Evolutionary conservation across 1,284 basidiomycete species (phyloP).

Genomic region (Phlebopus sp.): DNA sequence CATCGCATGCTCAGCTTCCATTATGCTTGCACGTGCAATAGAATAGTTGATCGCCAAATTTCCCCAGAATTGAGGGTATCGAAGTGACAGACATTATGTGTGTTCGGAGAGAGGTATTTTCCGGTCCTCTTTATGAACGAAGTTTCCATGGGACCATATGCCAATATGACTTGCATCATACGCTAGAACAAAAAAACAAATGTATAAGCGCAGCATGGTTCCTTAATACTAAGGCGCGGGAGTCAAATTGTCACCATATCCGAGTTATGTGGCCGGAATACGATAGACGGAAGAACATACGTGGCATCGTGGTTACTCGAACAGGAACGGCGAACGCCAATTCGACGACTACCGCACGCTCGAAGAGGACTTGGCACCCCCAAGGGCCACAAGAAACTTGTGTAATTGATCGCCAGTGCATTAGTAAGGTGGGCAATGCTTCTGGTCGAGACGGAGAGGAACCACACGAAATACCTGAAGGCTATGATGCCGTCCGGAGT

Average conservation of each 20-base stretch:
- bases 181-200: slow-evolving; percentile 24
- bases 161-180: slow-evolving; percentile 23
- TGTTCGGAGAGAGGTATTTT: slow-evolving; percentile 18
- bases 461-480: slow-evolving; percentile 16
- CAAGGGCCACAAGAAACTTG: slow-evolving; percentile 13
- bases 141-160: slow-evolving; percentile 24
- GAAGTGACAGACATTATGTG: slow-evolving; percentile 23
- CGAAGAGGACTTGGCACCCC: slow-evolving; percentile 25
- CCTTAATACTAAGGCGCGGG: slow-evolving; percentile 30
- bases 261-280: slow-evolving; percentile 25
- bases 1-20: slow-evolving; percentile 28
- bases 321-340: slow-evolving; percentile 16
- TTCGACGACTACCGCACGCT: slow-evolving; percentile 11
- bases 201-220: slow-evolving; percentile 20
- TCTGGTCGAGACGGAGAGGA: slow-evolving; percentile 16
- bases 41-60: slow-evolving; percentile 28
- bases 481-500: slow-evolving; percentile 29
- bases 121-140: slow-evolving; percentile 30
- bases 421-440: slow-evolving; percentile 35
- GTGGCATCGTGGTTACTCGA: slow-evolving; percentile 23
- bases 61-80: slow-evolving; percentile 17
- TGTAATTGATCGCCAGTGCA: slow-evolving; percentile 18
- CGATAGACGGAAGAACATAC: slow-evolving; percentile 27
- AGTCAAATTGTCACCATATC: slow-evolving; percentile 25
- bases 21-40: slow-evolving; percentile 30